These are phyloP conservation scores for Iris macrosiphon DNA, from an alignment of 106 monocot genomes.

Conservation along the genomic window DNA sequence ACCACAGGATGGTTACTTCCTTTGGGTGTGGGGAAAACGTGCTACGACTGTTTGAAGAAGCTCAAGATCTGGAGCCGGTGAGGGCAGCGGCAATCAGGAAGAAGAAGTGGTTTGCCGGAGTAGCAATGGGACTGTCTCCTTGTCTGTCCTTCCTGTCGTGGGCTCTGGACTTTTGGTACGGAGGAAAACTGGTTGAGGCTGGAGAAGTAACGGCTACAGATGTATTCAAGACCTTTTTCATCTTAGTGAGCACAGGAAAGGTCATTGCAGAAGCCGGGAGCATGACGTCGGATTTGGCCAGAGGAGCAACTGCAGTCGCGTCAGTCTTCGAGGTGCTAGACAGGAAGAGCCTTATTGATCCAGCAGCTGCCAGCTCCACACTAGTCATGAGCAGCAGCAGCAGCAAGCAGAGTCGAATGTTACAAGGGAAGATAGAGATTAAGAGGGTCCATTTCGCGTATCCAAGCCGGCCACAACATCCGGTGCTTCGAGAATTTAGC, in stretches of 20 bases:
- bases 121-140: constrained; percentile 49
- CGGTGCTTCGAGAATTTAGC: constrained; percentile 48
- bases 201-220: constrained; percentile 44
- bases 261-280: constrained; percentile 75
- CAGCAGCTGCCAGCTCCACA: too few species aligned
- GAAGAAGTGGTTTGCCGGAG: constrained; percentile 64
- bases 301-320: constrained; percentile 53
- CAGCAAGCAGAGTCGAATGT: too few species aligned
- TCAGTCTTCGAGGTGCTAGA: constrained; percentile 69
- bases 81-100: constrained; percentile 30
- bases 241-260: constrained; percentile 79
- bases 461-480: constrained; percentile 43
- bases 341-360: constrained; percentile 35
- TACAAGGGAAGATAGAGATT: constrained; percentile 59
- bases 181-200: constrained; percentile 39
- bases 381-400: too few species aligned
- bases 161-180: constrained; percentile 89
- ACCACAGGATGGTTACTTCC: constrained; percentile 63
- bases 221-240: constrained; percentile 85
- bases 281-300: constrained; percentile 86
- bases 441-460: constrained; percentile 63
- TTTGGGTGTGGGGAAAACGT: constrained; percentile 32
- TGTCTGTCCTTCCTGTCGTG: constrained; percentile 57
- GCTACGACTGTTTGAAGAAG: constrained; percentile 49
- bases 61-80: constrained; percentile 61